Evolutionary conservation across 805 yeast genomes (phyloP).

Genomic region (Myxozyma sirexii): DNA sequence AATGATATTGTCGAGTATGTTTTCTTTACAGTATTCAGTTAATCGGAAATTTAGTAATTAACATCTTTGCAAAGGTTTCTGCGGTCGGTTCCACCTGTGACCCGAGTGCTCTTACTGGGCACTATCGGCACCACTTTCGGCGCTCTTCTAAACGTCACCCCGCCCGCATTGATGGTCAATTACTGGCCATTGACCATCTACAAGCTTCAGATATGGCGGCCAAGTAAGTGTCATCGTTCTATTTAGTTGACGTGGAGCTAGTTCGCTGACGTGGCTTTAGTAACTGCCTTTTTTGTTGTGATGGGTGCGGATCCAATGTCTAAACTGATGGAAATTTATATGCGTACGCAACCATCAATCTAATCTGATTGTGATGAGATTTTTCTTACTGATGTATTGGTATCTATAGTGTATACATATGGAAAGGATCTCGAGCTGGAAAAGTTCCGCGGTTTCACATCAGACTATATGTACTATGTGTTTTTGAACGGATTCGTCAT

Average conservation of each 20-base stretch:
- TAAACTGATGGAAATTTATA: slow-evolving; percentile 35
- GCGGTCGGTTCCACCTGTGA: slow-evolving; percentile 33
- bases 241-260: too few species aligned
- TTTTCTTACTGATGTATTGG: too few species aligned
- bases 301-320: slow-evolving; percentile 34
- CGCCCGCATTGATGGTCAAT: slow-evolving; percentile 24
- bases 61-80: slow-evolving; percentile 25
- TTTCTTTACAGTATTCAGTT: too few species aligned
- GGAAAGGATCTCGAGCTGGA: slow-evolving; percentile 36
- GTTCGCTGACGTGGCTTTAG: slow-evolving; percentile 1
- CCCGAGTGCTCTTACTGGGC: slow-evolving; percentile 32
- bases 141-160: slow-evolving; percentile 24
- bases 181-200: slow-evolving; percentile 32
- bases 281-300: slow-evolving; percentile 34
- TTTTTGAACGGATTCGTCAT: slow-evolving; percentile 33
- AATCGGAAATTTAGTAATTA: too few species aligned
- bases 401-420: slow-evolving; percentile 35
- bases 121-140: slow-evolving; percentile 33
- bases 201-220: slow-evolving; percentile 27
- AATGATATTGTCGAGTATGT: slow-evolving; percentile 32
- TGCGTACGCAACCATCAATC: slow-evolving; percentile 32
- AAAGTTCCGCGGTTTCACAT: slow-evolving; percentile 33
- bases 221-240: slow-evolving; percentile 5
- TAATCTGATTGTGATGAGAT: too few species aligned
- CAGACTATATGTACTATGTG: slow-evolving; percentile 36